Base-by-base conservation (phyloP, 73 alveolate genomes). In the Paramecium sexaurelia region DNA sequence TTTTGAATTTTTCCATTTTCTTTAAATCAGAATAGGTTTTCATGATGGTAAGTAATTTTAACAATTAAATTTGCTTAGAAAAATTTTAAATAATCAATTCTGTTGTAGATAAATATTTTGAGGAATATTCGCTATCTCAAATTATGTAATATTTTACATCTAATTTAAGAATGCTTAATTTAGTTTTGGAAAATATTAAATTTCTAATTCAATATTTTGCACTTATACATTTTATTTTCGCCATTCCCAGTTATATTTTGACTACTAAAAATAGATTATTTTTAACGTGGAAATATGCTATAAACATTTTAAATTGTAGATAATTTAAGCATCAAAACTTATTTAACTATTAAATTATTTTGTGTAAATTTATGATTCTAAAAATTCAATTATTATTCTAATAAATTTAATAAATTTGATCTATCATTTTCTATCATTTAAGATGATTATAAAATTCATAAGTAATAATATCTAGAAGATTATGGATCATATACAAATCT, bases 201-300 rank as follows among this genome's bases (percentile, higher is more conserved):
- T 78, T 78, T 78, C 90, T 75, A 19, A 78, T 78, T 43, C 32
- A 78, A 17, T 78, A 41, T 43, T 75, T 75, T 9, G 19, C 19
- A 26, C 10, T 78, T 2, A 29, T 78, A 24, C 15, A 29, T 20
- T 20, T 29, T 7, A 33, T 37, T 36, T 78, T 39, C 19, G 41
- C 90, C 5, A 22, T 78, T 36, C 7, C 55, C 6, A 41, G 90
- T 73, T 43, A 17, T 26, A 15, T 78, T 22, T 8, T 22, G 40
- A 29, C 68, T n/a, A 51, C 15, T 51, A 51, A 15, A 51, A 3
- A 51, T n/a, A n/a, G n/a, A n/a, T n/a, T n/a, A n/a, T n/a, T n/a
- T n/a, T n/a, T n/a, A n/a, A n/a, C n/a, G n/a, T n/a, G n/a, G n/a
- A n/a, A n/a, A n/a, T n/a, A n/a, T n/a, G n/a, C n/a, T n/a, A n/a